Conservation (phyloP, 345 rosid genomes). For the Alliaria petiolata region DNA sequence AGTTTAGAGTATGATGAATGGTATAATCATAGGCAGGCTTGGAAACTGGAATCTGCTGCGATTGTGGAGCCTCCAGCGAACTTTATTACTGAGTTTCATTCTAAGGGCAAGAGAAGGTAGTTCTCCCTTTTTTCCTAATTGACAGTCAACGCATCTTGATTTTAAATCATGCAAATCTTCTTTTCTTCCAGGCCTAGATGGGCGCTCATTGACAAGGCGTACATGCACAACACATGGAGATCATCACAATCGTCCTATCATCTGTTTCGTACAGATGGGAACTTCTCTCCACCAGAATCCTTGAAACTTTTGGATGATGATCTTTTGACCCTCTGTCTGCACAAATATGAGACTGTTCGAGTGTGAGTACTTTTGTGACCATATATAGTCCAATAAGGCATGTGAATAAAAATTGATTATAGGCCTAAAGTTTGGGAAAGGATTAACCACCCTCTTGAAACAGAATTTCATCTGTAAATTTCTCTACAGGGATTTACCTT, state of each 20-base stretch:
- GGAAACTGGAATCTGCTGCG: conserved; percentile 98
- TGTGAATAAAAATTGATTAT: conserved; percentile 5
- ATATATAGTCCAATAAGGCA: conserved; percentile 1
- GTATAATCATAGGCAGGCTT: conserved; percentile 96
- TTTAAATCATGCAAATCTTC: conserved; percentile 3
- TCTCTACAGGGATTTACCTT: conserved; percentile 1
- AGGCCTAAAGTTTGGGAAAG: no score
- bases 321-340: conserved; percentile 78
- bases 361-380: conserved; percentile 51
- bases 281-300: conserved; percentile 71
- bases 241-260: conserved; percentile 94
- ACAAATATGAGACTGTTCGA: conserved; percentile 95
- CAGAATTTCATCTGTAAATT: background rate
- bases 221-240: conserved; percentile 96
- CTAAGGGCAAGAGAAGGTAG: conserved; percentile 93
- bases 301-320: conserved; percentile 71
- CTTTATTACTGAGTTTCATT: conserved; percentile 76
- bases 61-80: conserved; percentile 92
- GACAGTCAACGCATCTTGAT: background rate
- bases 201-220: conserved; percentile 94
- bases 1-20: conserved; percentile 95
- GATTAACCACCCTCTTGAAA: no score
- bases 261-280: conserved; percentile 72
- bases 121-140: background rate
- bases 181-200: conserved; percentile 80